Percentiles rank a stretch among this genome's conserved stretches.
phyloP scores from a whole-genome alignment of 805 yeast genomes.

The Millerozyma miso region DNA sequence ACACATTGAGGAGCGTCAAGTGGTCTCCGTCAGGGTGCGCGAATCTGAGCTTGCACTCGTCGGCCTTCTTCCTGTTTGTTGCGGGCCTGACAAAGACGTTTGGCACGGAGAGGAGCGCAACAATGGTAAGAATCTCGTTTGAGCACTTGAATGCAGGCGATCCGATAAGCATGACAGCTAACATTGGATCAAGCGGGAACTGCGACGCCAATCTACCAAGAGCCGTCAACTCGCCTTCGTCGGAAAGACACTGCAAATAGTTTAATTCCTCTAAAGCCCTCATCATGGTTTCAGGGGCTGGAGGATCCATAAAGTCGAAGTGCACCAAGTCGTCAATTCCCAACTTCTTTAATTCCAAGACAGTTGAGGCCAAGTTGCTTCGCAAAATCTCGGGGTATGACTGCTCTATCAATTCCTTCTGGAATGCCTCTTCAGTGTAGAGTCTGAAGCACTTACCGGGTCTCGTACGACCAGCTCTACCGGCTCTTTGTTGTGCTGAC shows the following conservation, averaged over 20 bases:
- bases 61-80: constrained; percentile 81
- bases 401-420: constrained; percentile 89
- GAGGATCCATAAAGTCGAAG: constrained; percentile 98
- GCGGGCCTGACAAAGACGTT: constrained; percentile 93
- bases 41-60: constrained; percentile 80
- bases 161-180: constrained; percentile 88
- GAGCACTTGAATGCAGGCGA: constrained; percentile 84
- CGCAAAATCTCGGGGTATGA: constrained; percentile 94
- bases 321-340: constrained; percentile 96
- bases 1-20: constrained; percentile 83
- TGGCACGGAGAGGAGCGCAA: constrained; percentile 89
- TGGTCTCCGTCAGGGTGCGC: constrained; percentile 97
- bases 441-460: constrained; percentile 97
- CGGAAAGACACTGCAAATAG: constrained; percentile 83
- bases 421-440: constrained; percentile 95
- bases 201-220: constrained; percentile 87
- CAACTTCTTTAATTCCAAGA: constrained; percentile 85
- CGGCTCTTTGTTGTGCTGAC: constrained; percentile 97
- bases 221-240: constrained; percentile 86
- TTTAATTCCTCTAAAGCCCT: constrained; percentile 94
- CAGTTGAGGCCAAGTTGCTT: constrained; percentile 87
- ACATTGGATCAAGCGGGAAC: constrained; percentile 93
- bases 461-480: constrained; percentile 99
- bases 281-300: constrained; percentile 99
- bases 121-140: constrained; percentile 81